phyloP scores from a whole-genome alignment of 2,329 filamentous ascomycete genomes.

The Trichoderma sp. region DNA sequence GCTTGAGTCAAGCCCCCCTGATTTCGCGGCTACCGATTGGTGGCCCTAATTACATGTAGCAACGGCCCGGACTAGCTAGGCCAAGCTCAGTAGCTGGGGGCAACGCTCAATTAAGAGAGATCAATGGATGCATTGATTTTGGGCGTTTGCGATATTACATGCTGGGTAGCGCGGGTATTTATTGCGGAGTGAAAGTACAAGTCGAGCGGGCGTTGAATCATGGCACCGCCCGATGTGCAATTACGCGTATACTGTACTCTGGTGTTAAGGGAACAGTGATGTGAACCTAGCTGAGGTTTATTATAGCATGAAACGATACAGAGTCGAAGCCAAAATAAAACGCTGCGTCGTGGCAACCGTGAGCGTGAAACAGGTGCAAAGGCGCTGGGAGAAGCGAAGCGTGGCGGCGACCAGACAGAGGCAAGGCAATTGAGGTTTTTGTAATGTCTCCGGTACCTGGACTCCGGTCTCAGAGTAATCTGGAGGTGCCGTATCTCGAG shows the following conservation, averaged over 20 bases:
- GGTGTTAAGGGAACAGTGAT: background rate
- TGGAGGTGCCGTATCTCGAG: background rate
- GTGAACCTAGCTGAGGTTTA: background rate
- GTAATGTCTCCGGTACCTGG: background rate
- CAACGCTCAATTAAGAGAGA: background rate
- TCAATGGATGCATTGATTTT: background rate
- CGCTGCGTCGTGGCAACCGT: background rate
- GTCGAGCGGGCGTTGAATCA: background rate
- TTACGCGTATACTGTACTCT: background rate
- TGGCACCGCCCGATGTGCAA: background rate
- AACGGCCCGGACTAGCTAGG: constrained; percentile 4
- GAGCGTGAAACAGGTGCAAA: background rate
- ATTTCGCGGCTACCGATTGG: constrained; percentile 11
- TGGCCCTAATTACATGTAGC: background rate
- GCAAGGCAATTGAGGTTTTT: background rate
- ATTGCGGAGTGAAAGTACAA: background rate
- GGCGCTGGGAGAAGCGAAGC: background rate
- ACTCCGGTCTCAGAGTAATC: background rate
- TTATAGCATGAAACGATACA: background rate
- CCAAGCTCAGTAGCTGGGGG: constrained; percentile 6
- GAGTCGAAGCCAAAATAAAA: background rate
- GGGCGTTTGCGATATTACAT: background rate
- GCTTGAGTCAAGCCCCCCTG: background rate
- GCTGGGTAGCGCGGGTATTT: background rate
- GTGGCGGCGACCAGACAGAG: background rate